Percentiles rank a stretch among this genome's conserved stretches.
Evolutionary conservation across 352 stramenopile species (phyloP).

Genomic region (Globisporangium parvum): DNA sequence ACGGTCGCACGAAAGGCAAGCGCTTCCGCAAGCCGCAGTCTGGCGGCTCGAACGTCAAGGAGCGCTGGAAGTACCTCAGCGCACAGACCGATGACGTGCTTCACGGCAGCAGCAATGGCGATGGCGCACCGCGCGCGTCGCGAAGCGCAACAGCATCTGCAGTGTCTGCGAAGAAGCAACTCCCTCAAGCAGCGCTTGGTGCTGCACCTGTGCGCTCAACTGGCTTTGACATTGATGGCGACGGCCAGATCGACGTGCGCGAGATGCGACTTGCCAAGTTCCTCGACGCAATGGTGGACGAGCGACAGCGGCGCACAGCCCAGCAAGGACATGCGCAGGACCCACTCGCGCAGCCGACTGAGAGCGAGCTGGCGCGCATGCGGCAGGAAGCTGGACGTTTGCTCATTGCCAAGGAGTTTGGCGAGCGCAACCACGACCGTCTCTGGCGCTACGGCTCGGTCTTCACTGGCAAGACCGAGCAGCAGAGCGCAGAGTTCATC

Average conservation of each 20-base stretch:
- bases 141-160: too few relatives aligned
- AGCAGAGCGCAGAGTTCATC: conserved; percentile 57
- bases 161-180: background rate
- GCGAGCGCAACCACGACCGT: conserved; percentile 58
- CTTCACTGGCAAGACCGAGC: conserved; percentile 55
- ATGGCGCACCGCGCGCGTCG: background rate
- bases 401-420: conserved; percentile 64
- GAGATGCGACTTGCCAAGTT: conserved; percentile 67
- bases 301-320: conserved; percentile 10
- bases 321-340: too few relatives aligned
- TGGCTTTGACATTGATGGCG: conserved; percentile 62
- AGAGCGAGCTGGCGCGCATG: conserved; percentile 39
- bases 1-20: conserved; percentile 37
- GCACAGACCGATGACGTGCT: conserved; percentile 41
- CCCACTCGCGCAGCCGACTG: conserved; percentile 5
- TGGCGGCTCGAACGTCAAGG: conserved; percentile 41
- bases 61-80: conserved; percentile 49
- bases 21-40: conserved; percentile 44
- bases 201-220: conserved; percentile 4
- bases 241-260: conserved; percentile 55
- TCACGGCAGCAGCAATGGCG: conserved; percentile 7
- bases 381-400: conserved; percentile 43
- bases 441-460: conserved; percentile 59
- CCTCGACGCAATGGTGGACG: conserved; percentile 44
- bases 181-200: background rate